These are phyloP conservation scores for Corchorus capsularis DNA, from an alignment of 345 rosid species.

Conservation along the genomic window DNA sequence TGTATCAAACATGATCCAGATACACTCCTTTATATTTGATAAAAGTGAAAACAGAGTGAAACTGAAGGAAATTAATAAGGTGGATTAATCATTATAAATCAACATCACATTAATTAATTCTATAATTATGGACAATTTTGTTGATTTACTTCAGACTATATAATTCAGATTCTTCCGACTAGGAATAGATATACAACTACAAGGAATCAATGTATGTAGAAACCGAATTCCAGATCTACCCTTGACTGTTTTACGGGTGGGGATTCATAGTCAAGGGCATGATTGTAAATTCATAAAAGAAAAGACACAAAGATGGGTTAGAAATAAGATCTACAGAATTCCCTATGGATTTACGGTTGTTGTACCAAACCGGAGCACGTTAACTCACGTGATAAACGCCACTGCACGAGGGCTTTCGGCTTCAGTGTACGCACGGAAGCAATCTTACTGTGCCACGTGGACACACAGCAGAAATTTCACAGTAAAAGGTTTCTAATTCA, in stretches of 20 bases:
- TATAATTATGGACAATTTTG: background rate
- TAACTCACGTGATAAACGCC: background rate
- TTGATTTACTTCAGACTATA: background rate
- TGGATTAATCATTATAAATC: too few species aligned
- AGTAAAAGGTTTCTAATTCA: too few species aligned
- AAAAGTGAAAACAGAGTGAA: too few species aligned
- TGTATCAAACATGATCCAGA: too few species aligned
- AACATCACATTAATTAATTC: background rate
- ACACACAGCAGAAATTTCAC: background rate
- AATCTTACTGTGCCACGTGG: background rate
- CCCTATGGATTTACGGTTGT: background rate
- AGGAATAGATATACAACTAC: too few species aligned
- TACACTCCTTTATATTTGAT: too few species aligned
- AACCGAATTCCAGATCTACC: background rate
- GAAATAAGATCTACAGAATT: background rate
- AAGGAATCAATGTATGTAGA: background rate
- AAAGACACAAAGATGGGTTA: background rate
- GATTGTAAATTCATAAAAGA: background rate
- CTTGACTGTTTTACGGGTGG: background rate
- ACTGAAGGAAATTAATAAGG: too few species aligned
- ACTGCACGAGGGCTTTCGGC: background rate
- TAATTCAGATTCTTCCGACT: too few species aligned
- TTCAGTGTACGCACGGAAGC: background rate
- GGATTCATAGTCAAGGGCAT: background rate
- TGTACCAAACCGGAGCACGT: background rate